A percentile compares a stretch with the other conserved stretches of the same genome.
Conservation (phyloP, 2,329 filamentous ascomycete genomes). For the Trichoderma sp. region DNA sequence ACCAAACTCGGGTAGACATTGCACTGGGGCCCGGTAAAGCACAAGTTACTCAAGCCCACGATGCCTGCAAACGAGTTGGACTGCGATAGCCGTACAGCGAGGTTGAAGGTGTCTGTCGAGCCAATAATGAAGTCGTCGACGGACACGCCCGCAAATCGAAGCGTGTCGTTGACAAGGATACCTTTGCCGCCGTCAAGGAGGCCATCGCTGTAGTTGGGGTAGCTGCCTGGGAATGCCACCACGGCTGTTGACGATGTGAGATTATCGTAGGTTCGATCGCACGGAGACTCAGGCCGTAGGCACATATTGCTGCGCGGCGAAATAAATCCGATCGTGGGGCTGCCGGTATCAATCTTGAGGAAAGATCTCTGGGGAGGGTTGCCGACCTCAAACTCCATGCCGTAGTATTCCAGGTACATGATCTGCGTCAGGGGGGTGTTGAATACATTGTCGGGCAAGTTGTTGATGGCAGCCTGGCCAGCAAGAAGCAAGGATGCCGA, state of each 20-base stretch:
- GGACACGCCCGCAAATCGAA: neutral
- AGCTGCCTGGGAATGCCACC: neutral
- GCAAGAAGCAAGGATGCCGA: neutral
- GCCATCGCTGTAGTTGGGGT: constrained; percentile 5
- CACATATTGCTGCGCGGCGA: constrained; percentile 3
- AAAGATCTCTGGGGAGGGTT: neutral
- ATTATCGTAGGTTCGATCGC: neutral
- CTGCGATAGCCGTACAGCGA: neutral
- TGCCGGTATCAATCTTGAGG: constrained; percentile 1
- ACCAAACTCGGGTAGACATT: neutral
- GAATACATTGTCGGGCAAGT: neutral
- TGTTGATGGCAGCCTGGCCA: neutral
- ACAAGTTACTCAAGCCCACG: neutral
- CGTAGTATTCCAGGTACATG: neutral
- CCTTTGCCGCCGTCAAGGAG: neutral
- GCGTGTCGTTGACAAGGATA: neutral
- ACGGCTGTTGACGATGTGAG: neutral
- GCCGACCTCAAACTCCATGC: neutral
- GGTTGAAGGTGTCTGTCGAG: neutral
- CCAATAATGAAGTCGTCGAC: neutral
- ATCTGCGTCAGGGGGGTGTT: neutral
- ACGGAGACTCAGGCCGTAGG: neutral
- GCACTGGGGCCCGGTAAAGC: neutral
- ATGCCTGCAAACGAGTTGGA: neutral
- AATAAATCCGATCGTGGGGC: neutral